A percentile compares a stretch with the other conserved stretches of the same genome.
phyloP scores from a whole-genome alignment of 2,329 filamentous ascomycete genomes.

The Endoconidiophora polonica region DNA sequence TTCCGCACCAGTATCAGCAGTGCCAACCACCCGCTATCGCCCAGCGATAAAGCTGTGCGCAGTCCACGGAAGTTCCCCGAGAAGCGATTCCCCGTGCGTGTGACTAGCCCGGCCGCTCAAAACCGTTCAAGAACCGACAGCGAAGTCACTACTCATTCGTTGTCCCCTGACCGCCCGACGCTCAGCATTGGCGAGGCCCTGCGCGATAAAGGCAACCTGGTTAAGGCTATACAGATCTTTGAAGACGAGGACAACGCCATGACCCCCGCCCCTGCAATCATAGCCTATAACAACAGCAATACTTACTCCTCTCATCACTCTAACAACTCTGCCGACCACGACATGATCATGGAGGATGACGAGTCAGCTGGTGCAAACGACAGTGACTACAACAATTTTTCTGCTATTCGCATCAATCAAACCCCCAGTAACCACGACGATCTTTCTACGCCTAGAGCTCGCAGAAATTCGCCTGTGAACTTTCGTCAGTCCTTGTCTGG shows the following conservation, averaged over 20 bases:
- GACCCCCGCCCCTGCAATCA: slow-evolving; percentile 10
- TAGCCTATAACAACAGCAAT: not conserved
- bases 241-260: slow-evolving; percentile 31
- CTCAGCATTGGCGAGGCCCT: slow-evolving; percentile 37
- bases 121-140: slow-evolving; percentile 11
- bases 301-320: slow-evolving; percentile 15
- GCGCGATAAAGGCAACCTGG: slow-evolving; percentile 37
- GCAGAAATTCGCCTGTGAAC: slow-evolving; percentile 28
- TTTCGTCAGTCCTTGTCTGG: slow-evolving; percentile 29
- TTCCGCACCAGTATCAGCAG: slow-evolving; percentile 13
- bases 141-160: slow-evolving; percentile 10
- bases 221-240: slow-evolving; percentile 44
- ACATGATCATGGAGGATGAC: slow-evolving; percentile 17
- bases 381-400: slow-evolving; percentile 79
- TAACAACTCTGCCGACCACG: slow-evolving; percentile 14
- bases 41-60: slow-evolving; percentile 19
- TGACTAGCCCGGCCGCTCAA: slow-evolving; percentile 22
- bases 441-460: slow-evolving; percentile 19
- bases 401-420: slow-evolving; percentile 47
- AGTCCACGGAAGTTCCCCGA: slow-evolving; percentile 35
- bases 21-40: slow-evolving; percentile 13
- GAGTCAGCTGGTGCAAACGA: slow-evolving; percentile 41
- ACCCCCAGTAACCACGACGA: slow-evolving; percentile 5
- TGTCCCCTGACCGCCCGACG: slow-evolving; percentile 15
- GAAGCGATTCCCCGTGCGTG: slow-evolving; percentile 44